phyloP scores from a whole-genome alignment of 2,329 filamentous ascomycete genomes.

The Epichloe coenophiala region DNA sequence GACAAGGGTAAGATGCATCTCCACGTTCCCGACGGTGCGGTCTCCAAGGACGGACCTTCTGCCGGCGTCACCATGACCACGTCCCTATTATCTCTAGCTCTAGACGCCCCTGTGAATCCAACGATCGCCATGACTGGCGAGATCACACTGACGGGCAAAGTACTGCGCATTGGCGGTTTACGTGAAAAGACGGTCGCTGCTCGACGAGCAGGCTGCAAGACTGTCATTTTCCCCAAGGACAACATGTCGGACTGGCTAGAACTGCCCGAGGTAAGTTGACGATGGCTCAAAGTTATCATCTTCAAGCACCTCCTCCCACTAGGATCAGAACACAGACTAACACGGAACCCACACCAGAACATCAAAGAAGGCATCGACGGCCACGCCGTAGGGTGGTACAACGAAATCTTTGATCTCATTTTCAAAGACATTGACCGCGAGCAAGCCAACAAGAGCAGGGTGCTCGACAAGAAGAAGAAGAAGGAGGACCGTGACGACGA shows the following conservation, averaged over 20 bases:
- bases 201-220: constrained; percentile 79
- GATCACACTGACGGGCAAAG: constrained; percentile 91
- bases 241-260: constrained; percentile 97
- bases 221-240: constrained; percentile 87
- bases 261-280: constrained; percentile 69
- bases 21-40: constrained; percentile 91
- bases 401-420: constrained; percentile 80
- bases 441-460: constrained; percentile 62
- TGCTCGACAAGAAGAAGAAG: constrained; percentile 38
- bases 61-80: constrained; percentile 99
- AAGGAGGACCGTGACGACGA: constrained; percentile 22
- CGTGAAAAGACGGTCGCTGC: constrained; percentile 97
- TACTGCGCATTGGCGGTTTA: constrained; percentile 83
- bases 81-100: constrained; percentile 69
- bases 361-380: constrained; percentile 96
- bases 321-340: background rate
- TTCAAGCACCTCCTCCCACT: no score
- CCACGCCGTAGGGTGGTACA: constrained; percentile 84
- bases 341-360: constrained; percentile 48
- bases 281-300: background rate
- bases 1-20: constrained; percentile 90
- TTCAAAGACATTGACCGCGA: constrained; percentile 70
- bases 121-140: constrained; percentile 97
- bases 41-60: constrained; percentile 85
- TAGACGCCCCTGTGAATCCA: constrained; percentile 66